Evolutionary conservation across 371 early-diverging fungal species (phyloP).

Genomic region (Zopfochytrium polystomum): DNA sequence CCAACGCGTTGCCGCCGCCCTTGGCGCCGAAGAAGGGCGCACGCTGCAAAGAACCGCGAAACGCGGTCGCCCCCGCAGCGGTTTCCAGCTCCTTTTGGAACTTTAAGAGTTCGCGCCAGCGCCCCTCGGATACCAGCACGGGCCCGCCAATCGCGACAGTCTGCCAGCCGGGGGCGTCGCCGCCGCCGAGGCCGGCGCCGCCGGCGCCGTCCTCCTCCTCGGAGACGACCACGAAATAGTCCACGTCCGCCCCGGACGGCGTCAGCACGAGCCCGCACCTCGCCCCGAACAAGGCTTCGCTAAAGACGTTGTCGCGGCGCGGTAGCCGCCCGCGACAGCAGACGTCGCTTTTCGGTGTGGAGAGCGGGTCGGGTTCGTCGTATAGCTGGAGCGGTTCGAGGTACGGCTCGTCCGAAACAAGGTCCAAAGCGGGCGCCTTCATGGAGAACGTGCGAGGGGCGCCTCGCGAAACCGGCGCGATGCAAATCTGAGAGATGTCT

Average conservation of each 20-base stretch:
- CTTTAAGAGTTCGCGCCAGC: not conserved
- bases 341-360: not conserved
- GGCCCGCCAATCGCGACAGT: too few species aligned
- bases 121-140: not conserved
- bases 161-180: too few species aligned
- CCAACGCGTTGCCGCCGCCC: not conserved
- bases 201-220: not conserved
- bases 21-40: not conserved
- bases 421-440: too few species aligned
- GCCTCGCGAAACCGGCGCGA: not conserved
- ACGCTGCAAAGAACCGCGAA: too few species aligned
- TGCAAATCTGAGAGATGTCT: not conserved
- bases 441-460: not conserved
- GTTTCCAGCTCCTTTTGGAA: not conserved
- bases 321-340: not conserved
- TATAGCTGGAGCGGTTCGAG: too few species aligned
- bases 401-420: not conserved
- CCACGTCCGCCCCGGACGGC: conserved; percentile 8
- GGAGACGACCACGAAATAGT: conserved; percentile 4
- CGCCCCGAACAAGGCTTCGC: conserved; percentile 4
- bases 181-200: not conserved
- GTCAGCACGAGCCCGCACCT: conserved; percentile 5
- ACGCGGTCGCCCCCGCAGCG: too few species aligned
- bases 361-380: not conserved
- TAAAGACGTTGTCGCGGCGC: conserved; percentile 1